Evolutionary conservation across 2,329 filamentous ascomycete species (phyloP).

Genomic region (Zymoseptoria ardabiliae): DNA sequence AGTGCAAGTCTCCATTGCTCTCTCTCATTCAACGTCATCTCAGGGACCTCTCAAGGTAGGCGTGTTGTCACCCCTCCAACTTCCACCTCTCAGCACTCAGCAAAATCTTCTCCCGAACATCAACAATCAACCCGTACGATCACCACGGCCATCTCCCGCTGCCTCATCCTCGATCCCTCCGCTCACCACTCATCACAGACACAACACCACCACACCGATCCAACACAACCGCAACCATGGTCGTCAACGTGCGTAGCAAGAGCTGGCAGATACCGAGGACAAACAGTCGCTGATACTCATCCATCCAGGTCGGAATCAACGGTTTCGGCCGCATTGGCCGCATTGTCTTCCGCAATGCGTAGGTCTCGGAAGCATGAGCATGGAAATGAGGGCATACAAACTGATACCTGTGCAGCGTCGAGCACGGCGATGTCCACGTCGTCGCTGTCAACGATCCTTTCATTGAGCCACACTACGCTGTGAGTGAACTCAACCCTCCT

Average conservation of each 20-base stretch:
- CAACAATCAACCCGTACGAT: slow-evolving; percentile 1
- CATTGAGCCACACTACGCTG: slow-evolving; percentile 96
- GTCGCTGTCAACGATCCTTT: slow-evolving; percentile 99
- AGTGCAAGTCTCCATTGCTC: background rate
- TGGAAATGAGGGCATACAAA: background rate
- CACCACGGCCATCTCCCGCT: no score
- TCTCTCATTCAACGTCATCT: background rate
- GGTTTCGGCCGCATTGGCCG: slow-evolving; percentile 99
- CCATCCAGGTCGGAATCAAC: slow-evolving; percentile 82
- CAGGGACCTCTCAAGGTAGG: background rate
- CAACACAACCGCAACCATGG: slow-evolving; percentile 31
- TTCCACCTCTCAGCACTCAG: background rate
- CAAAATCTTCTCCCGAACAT: slow-evolving; percentile 1
- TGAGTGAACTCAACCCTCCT: slow-evolving; percentile 50
- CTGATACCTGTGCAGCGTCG: slow-evolving; percentile 47
- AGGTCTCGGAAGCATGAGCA: slow-evolving; percentile 33
- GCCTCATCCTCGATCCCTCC: background rate
- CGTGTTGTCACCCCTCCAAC: background rate
- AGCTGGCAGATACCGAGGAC: slow-evolving; percentile 4
- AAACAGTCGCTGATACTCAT: slow-evolving; percentile 12
- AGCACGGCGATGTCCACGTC: slow-evolving; percentile 82
- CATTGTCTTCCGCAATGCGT: slow-evolving; percentile 98
- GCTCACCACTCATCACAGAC: slow-evolving; percentile 8
- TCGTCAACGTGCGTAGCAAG: slow-evolving; percentile 37
- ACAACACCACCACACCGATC: slow-evolving; percentile 4